These are phyloP conservation scores for Aspergillus texensis DNA, from an alignment of 2,329 filamentous ascomycete genomes.

Conservation along the genomic window DNA sequence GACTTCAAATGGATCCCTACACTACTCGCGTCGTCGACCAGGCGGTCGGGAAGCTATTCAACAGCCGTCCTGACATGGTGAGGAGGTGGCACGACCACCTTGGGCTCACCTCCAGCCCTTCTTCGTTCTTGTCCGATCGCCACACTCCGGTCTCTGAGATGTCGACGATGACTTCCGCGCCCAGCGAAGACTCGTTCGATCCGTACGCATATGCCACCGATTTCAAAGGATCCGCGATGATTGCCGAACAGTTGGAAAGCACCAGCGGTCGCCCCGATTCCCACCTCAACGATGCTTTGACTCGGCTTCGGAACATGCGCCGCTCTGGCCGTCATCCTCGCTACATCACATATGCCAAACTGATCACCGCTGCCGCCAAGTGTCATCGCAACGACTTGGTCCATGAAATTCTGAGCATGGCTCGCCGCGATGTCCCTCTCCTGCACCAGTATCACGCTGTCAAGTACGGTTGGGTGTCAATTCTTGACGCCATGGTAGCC, in stretches of 20 bases:
- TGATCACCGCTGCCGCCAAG: slow-evolving; percentile 87
- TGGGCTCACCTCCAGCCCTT: slow-evolving; percentile 48
- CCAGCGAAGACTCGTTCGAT: slow-evolving; percentile 81
- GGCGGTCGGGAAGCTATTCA: slow-evolving; percentile 56
- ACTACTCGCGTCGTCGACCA: slow-evolving; percentile 62
- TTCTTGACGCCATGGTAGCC: slow-evolving; percentile 94
- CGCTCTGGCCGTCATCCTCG: slow-evolving; percentile 87
- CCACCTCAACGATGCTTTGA: slow-evolving; percentile 77
- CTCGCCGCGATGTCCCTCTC: slow-evolving; percentile 83
- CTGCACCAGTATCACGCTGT: slow-evolving; percentile 83
- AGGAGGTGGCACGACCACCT: slow-evolving; percentile 62
- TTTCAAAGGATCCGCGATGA: slow-evolving; percentile 87
- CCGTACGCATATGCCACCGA: slow-evolving; percentile 90
- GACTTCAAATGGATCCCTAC: slow-evolving; percentile 57
- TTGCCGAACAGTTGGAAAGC: slow-evolving; percentile 86
- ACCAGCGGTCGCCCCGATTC: slow-evolving; percentile 71
- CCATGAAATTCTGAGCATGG: slow-evolving; percentile 86
- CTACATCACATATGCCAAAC: slow-evolving; percentile 95
- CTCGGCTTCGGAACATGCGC: slow-evolving; percentile 88
- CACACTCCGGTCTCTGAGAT: slow-evolving; percentile 51
- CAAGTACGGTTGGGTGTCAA: slow-evolving; percentile 93
- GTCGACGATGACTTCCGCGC: slow-evolving; percentile 57
- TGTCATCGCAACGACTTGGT: slow-evolving; percentile 79
- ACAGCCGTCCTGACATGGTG: slow-evolving; percentile 49
- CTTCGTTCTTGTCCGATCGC: slow-evolving; percentile 43